phyloP scores from a whole-genome alignment of 1,139 yeast species.

The Geotrichum restrictum region DNA sequence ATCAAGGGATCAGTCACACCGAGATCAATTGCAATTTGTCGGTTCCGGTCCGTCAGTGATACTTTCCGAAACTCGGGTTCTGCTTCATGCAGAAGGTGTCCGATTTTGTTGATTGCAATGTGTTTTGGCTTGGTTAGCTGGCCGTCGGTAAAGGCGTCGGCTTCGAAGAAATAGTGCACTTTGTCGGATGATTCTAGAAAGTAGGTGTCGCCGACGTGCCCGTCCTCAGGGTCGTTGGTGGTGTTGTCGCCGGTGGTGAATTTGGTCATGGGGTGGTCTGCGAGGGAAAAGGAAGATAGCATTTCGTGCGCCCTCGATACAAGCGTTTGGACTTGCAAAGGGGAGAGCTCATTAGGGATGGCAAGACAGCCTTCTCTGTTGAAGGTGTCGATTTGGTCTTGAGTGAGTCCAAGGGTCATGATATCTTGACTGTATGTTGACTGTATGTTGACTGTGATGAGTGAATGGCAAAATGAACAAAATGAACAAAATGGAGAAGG shows the following conservation, averaged over 20 bases:
- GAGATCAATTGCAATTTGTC: slow-evolving; percentile 51
- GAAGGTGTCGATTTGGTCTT: slow-evolving; percentile 40
- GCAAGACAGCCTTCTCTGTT: slow-evolving; percentile 60
- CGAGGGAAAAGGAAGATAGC: slow-evolving; percentile 55
- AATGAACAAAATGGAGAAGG: background rate
- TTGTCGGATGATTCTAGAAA: slow-evolving; percentile 69
- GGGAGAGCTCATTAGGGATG: slow-evolving; percentile 50
- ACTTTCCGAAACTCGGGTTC: slow-evolving; percentile 48
- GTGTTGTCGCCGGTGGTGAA: slow-evolving; percentile 42
- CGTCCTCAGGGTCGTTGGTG: slow-evolving; percentile 53
- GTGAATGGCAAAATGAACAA: background rate
- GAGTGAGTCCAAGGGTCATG: slow-evolving; percentile 30
- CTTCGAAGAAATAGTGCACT: slow-evolving; percentile 66
- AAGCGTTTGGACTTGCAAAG: slow-evolving; percentile 43
- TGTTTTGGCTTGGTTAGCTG: slow-evolving; percentile 50
- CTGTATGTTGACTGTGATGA: too few species aligned
- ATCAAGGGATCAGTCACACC: slow-evolving; percentile 63
- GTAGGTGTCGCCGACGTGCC: slow-evolving; percentile 70
- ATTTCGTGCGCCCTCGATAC: too few species aligned
- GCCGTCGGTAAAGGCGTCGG: slow-evolving; percentile 57
- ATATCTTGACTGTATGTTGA: too few species aligned
- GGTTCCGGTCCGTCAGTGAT: slow-evolving; percentile 52
- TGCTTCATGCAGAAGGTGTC: slow-evolving; percentile 67
- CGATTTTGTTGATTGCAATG: slow-evolving; percentile 67
- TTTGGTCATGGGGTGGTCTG: slow-evolving; percentile 64